phyloP scores from a whole-genome alignment of 345 rosid genomes.

The Syzygium aromaticum region DNA sequence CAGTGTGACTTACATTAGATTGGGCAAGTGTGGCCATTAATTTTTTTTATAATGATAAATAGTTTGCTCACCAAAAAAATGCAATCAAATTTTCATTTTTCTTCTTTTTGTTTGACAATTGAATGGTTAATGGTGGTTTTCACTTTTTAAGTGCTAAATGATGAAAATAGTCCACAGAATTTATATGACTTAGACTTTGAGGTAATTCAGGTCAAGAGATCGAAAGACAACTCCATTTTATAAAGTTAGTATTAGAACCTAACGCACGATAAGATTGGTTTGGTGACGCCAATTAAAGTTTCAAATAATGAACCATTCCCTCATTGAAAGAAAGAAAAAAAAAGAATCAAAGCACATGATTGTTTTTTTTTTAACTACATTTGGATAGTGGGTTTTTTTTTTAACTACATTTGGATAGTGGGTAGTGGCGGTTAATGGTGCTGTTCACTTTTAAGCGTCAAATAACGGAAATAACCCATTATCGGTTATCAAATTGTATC shows the following conservation, averaged over 20 bases:
- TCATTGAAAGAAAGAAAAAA: neutral
- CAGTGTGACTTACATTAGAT: neutral
- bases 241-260: neutral
- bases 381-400: neutral
- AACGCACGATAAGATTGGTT: neutral
- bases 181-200: neutral
- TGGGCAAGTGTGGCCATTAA: neutral
- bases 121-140: neutral
- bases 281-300: neutral
- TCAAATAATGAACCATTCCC: neutral
- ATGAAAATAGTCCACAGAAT: neutral
- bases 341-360: rapidly evolving
- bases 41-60: too few species aligned
- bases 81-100: neutral
- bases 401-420: neutral
- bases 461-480: neutral
- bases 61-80: neutral
- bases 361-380: neutral
- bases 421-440: neutral
- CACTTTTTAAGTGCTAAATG: neutral
- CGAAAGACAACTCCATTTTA: neutral
- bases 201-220: neutral
- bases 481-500: neutral
- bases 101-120: neutral
- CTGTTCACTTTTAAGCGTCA: neutral